Conservation (phyloP, 2,329 filamentous ascomycete species). For the Fusarium tuaranense region DNA sequence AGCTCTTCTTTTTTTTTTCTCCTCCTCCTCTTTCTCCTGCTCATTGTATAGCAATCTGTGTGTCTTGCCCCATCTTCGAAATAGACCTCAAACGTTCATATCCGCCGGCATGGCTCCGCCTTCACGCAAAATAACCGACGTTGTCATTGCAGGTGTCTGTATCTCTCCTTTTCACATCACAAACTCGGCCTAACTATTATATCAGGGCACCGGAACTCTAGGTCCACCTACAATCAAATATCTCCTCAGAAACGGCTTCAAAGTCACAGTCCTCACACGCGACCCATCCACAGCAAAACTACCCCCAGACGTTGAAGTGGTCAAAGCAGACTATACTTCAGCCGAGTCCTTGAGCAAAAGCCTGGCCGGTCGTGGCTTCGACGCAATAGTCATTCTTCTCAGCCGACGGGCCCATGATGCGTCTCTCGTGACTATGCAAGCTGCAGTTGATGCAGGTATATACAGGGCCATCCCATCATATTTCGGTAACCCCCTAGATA, state of each 20-base stretch:
- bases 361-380: neutral
- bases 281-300: neutral
- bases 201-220: constrained; percentile 14
- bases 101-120: neutral
- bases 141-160: neutral
- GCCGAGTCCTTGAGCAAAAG: neutral
- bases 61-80: neutral
- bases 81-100: neutral
- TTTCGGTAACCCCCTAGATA: neutral
- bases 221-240: neutral
- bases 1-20: accelerated
- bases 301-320: accelerated
- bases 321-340: constrained; percentile 12
- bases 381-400: constrained; percentile 12
- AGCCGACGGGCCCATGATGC: constrained; percentile 8
- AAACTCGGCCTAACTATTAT: neutral
- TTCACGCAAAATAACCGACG: neutral
- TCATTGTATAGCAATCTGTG: neutral
- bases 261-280: constrained; percentile 10
- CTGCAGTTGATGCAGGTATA: neutral
- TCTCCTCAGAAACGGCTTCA: neutral
- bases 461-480: constrained; percentile 10
- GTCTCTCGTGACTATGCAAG: neutral
- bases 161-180: accelerated
- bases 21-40: neutral